Evolutionary conservation across 2,329 filamentous ascomycete genomes (phyloP).

Genomic region (Exophiala aquamarina): DNA sequence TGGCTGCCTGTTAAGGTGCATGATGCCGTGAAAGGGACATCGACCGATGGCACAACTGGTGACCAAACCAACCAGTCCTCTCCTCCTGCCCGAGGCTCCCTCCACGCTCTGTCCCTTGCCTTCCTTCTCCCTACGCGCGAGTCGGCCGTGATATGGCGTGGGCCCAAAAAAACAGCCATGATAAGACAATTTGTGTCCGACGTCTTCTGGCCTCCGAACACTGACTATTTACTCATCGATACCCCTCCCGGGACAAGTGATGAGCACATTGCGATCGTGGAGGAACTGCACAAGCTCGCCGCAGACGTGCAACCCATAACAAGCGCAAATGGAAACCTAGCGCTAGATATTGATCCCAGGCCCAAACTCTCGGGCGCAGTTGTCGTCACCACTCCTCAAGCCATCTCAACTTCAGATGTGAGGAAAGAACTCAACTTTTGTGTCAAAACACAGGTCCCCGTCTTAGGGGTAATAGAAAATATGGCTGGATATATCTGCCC

Average conservation of each 20-base stretch:
- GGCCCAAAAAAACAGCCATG: slow-evolving; percentile 99
- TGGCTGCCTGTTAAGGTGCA: slow-evolving; percentile 91
- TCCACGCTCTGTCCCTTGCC: slow-evolving; percentile 82
- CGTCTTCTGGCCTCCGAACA: slow-evolving; percentile 76
- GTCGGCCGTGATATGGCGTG: slow-evolving; percentile 95
- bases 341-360: slow-evolving; percentile 37
- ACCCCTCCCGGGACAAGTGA: slow-evolving; percentile 95
- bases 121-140: slow-evolving; percentile 81
- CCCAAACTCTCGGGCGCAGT: slow-evolving; percentile 79
- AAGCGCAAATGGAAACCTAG: slow-evolving; percentile 21
- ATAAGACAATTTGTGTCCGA: slow-evolving; percentile 93
- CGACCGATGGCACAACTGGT: neutral
- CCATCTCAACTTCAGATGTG: slow-evolving; percentile 88
- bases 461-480: slow-evolving; percentile 92
- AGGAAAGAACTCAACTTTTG: slow-evolving; percentile 95
- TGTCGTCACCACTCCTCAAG: slow-evolving; percentile 93
- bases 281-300: slow-evolving; percentile 66
- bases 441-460: slow-evolving; percentile 72
- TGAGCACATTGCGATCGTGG: slow-evolving; percentile 92
- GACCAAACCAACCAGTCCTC: neutral
- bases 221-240: slow-evolving; percentile 93
- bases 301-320: slow-evolving; percentile 28
- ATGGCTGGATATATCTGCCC: slow-evolving; percentile 65
- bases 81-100: slow-evolving; percentile 34
- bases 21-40: slow-evolving; percentile 40